Base-by-base conservation (phyloP, 1,284 basidiomycete genomes). In the Takashimella koratensis region DNA sequence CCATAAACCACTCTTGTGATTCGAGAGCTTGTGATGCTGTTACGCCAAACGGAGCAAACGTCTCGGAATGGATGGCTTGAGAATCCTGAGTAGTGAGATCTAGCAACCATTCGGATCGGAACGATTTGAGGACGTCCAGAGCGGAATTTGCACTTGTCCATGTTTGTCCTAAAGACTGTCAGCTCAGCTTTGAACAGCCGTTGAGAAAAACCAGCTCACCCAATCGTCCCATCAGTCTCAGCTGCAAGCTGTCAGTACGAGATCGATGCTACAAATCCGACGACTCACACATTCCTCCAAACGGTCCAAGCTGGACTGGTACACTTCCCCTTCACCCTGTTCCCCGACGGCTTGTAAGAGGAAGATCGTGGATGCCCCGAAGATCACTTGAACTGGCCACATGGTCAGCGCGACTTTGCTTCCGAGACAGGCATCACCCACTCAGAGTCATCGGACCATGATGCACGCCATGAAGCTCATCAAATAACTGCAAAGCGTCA, bases 361-460 rank as follows among this genome's bases (percentile, higher is more conserved):
- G 49, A 26, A 36, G 12, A 36, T 36, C 8, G 30, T 36, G 8
- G 30, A 8, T 36, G 30, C 30, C 30, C 30, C 30, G 16, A 36
- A 36, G 16, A 36, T 36, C 10, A 36, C 30, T 36, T 36, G 30
- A 36, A 36, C n/a, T n/a, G n/a, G n/a, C n/a, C n/a, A n/a, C n/a
- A n/a, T n/a, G n/a, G n/a, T n/a, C n/a, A n/a, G n/a, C n/a, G n/a
- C n/a, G n/a, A n/a, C 30, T 36, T 36, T 36, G 30, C 16, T 36
- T 36, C 16, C 16, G 30, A 36, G 16, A 16, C 30, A 36, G 10
- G 16, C 30, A 36, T 8, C 16, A 36, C 16, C 23, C 3, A 30
- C 49, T 44, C 21, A 50, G 25, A 3, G 49, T 50, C 12, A 50
- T 16, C n/a, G 49, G 49, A 4, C 40, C 49, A 36, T 50, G 43